These are phyloP conservation scores for Logfia minima DNA, from an alignment of 129 eudicot species.

Conservation along the genomic window DNA sequence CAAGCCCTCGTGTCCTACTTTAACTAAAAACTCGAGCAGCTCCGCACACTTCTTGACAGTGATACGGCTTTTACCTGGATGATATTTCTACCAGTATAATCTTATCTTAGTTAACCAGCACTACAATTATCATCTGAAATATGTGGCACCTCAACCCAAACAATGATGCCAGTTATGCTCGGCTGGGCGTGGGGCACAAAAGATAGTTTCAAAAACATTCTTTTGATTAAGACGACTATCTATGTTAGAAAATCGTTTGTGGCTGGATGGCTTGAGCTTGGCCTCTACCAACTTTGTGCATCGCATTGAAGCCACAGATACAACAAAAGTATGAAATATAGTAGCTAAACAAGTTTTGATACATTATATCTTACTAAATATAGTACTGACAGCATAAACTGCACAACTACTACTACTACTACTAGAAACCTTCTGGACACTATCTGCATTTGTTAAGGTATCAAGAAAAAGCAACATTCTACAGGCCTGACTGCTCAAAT, in stretches of 20 bases:
- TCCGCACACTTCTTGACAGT: no score
- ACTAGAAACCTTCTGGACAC: constrained; percentile 5
- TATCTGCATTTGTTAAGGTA: constrained; percentile 2
- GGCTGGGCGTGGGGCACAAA: not conserved
- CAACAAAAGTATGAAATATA: constrained; percentile 8
- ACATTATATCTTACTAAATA: not conserved
- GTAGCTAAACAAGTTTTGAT: constrained; percentile 7
- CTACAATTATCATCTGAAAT: not conserved
- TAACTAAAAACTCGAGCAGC: no score
- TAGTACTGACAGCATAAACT: not conserved
- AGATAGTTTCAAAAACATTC: not conserved
- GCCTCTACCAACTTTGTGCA: not conserved
- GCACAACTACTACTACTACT: constrained; percentile 5
- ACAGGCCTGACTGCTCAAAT: constrained; percentile 56
- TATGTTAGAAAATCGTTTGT: not conserved
- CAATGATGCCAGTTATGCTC: not conserved
- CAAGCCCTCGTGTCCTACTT: no score
- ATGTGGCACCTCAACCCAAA: not conserved
- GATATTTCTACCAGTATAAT: no score
- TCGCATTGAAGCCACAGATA: constrained; percentile 8
- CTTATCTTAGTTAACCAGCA: not conserved
- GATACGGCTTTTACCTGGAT: no score
- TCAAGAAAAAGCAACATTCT: constrained; percentile 4
- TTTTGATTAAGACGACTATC: not conserved
- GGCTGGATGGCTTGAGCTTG: not conserved